A percentile compares a stretch with the other conserved stretches of the same genome.
Conservation (phyloP, 2,329 filamentous ascomycete genomes). For the Helotiales sp. region DNA sequence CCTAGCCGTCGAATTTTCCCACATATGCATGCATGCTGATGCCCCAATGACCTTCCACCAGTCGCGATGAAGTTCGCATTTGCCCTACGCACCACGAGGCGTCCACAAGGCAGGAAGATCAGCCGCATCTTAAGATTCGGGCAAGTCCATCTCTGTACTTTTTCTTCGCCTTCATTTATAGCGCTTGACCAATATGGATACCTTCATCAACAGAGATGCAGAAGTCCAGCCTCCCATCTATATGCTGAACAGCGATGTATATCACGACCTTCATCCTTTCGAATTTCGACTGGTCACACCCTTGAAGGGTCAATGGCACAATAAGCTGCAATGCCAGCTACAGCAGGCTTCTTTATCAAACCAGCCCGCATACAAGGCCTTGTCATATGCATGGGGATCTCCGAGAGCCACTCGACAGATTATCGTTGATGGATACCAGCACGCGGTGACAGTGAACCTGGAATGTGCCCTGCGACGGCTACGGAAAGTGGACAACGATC, state of each 20-base stretch:
- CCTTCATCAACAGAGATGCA: not conserved
- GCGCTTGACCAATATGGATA: not conserved
- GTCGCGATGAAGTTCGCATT: not conserved
- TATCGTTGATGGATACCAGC: not conserved
- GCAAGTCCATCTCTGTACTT: too few species aligned
- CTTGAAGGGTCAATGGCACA: not conserved
- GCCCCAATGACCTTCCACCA: too few species aligned
- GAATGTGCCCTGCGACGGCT: conserved; percentile 10
- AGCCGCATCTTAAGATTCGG: not conserved
- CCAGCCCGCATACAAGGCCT: conserved; percentile 4
- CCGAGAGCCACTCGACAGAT: not conserved
- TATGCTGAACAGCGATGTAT: not conserved
- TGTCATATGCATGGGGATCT: conserved; percentile 15
- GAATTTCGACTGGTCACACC: conserved; percentile 1
- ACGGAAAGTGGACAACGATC: not conserved
- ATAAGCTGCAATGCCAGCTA: not conserved
- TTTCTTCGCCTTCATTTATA: not conserved
- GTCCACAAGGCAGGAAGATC: not conserved
- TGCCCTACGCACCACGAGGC: not conserved
- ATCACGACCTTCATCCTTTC: not conserved
- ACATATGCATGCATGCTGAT: too few species aligned
- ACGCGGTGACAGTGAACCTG: conserved; percentile 7
- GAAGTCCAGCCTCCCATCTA: not conserved
- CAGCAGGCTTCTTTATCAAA: not conserved
- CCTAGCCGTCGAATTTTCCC: too few species aligned